phyloP scores from a whole-genome alignment of 129 eudicot species.

The Glebionis coronaria region DNA sequence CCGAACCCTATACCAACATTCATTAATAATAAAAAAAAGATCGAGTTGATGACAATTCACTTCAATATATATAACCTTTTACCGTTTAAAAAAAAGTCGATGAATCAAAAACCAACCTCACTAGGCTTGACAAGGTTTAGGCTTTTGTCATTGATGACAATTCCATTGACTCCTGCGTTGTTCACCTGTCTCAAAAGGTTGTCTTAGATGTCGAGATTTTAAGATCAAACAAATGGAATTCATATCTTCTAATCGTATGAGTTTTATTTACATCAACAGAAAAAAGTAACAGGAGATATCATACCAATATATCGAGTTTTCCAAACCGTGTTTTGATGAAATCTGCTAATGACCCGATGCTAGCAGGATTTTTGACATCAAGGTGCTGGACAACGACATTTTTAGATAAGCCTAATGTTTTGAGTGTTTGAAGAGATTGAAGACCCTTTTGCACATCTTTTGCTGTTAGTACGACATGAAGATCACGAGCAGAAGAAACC shows the following conservation, averaged over 20 bases:
- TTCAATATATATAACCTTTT: no score
- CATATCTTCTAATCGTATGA: not conserved
- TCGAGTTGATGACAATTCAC: not conserved
- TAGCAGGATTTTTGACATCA: conserved; percentile 13
- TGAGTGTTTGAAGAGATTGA: conserved; percentile 27
- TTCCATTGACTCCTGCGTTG: conserved; percentile 30
- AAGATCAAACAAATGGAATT: not conserved
- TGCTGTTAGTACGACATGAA: conserved; percentile 21
- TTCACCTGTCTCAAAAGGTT: conserved; percentile 21
- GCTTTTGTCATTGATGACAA: conserved; percentile 20
- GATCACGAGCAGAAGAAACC: conserved; percentile 17
- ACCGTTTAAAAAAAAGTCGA: no score
- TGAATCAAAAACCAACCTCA: conserved; percentile 13
- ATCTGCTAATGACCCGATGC: conserved; percentile 22
- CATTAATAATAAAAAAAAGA: not conserved
- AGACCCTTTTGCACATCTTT: conserved; percentile 27
- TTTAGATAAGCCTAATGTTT: conserved; percentile 19
- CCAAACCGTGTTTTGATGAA: conserved; percentile 19
- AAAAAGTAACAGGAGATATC: not conserved
- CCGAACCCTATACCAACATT: conserved; percentile 3
- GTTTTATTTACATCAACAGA: not conserved
- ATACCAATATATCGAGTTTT: conserved; percentile 33
- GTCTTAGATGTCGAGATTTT: not conserved
- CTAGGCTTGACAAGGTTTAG: conserved; percentile 13
- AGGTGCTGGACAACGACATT: conserved; percentile 21